Conservation (phyloP, 2,329 filamentous ascomycete species). For the Pestalotiopsis fici region DNA sequence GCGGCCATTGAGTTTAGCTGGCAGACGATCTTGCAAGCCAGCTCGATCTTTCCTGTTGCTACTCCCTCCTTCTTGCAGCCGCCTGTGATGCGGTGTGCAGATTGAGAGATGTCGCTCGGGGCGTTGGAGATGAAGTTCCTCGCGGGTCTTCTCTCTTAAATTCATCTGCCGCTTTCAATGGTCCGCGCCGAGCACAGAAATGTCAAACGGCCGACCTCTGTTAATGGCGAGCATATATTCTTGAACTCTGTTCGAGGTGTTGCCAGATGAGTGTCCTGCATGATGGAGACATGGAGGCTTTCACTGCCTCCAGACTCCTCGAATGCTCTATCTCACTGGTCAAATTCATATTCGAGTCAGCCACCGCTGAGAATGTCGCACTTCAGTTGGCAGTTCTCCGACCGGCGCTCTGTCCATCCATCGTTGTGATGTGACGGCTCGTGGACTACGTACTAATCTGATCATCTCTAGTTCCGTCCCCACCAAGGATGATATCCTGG, state of each 20-base stretch:
- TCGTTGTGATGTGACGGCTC: slow-evolving; percentile 41
- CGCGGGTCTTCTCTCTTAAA: slow-evolving; percentile 71
- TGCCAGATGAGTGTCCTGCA: slow-evolving; percentile 69
- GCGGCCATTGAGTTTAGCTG: not conserved
- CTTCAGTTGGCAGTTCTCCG: slow-evolving; percentile 88
- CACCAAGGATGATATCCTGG: slow-evolving; percentile 92
- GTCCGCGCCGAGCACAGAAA: slow-evolving; percentile 26
- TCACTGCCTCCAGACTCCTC: slow-evolving; percentile 12
- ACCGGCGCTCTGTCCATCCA: slow-evolving; percentile 72
- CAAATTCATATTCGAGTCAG: slow-evolving; percentile 80
- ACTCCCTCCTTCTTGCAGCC: slow-evolving; percentile 56
- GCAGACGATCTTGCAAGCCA: slow-evolving; percentile 54
- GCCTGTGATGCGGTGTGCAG: slow-evolving; percentile 46
- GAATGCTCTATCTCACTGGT: slow-evolving; percentile 65
- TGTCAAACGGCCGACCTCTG: slow-evolving; percentile 23
- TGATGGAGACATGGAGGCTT: not conserved
- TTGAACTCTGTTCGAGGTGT: slow-evolving; percentile 60
- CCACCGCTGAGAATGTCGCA: slow-evolving; percentile 89
- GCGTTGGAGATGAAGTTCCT: slow-evolving; percentile 76
- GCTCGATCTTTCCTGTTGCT: slow-evolving; percentile 74
- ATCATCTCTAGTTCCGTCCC: slow-evolving; percentile 75
- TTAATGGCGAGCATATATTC: slow-evolving; percentile 45
- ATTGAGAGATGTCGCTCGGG: slow-evolving; percentile 64
- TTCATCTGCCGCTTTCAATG: slow-evolving; percentile 60
- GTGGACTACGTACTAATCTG: slow-evolving; percentile 80